Evolutionary conservation across 345 rosid species (phyloP).

Genomic region (Populus deltoides): DNA sequence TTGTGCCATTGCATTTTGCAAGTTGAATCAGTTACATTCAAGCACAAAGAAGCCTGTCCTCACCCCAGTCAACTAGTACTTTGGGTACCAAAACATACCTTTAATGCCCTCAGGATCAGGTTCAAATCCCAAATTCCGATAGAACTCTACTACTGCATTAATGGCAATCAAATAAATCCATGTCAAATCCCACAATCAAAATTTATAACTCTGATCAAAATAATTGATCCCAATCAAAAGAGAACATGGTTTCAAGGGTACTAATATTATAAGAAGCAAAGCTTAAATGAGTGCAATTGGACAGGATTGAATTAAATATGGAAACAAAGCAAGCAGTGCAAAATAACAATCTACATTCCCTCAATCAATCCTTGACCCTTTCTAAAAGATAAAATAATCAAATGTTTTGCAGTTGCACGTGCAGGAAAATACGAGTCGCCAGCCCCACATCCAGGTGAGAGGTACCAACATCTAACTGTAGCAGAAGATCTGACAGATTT

Average conservation of each 20-base stretch:
- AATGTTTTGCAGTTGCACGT: background rate
- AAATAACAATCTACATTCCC: too few relatives aligned
- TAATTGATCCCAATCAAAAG: background rate
- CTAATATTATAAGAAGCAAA: too few relatives aligned
- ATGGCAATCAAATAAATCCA: slow-evolving; percentile 4
- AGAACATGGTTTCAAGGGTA: background rate
- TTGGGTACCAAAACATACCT: slow-evolving; percentile 98
- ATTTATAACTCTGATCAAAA: background rate
- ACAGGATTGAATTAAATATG: too few relatives aligned
- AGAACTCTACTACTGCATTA: slow-evolving; percentile 95
- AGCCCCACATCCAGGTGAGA: background rate
- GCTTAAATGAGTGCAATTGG: too few relatives aligned
- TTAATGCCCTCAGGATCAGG: slow-evolving; percentile 97
- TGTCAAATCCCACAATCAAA: background rate
- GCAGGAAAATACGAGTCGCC: background rate
- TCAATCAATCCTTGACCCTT: background rate
- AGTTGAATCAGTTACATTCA: slow-evolving; percentile 2
- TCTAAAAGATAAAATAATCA: background rate
- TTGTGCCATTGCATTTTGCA: slow-evolving; percentile 14
- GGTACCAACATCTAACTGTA: background rate
- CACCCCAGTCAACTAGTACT: slow-evolving; percentile 30
- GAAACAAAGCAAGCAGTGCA: too few relatives aligned
- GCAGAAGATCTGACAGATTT: background rate
- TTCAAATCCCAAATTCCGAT: slow-evolving; percentile 84
- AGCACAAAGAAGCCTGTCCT: background rate